A percentile compares a stretch with the other conserved stretches of the same genome.
phyloP scores from a whole-genome alignment of 306 rosid species.

The Prunus fruticosa region DNA sequence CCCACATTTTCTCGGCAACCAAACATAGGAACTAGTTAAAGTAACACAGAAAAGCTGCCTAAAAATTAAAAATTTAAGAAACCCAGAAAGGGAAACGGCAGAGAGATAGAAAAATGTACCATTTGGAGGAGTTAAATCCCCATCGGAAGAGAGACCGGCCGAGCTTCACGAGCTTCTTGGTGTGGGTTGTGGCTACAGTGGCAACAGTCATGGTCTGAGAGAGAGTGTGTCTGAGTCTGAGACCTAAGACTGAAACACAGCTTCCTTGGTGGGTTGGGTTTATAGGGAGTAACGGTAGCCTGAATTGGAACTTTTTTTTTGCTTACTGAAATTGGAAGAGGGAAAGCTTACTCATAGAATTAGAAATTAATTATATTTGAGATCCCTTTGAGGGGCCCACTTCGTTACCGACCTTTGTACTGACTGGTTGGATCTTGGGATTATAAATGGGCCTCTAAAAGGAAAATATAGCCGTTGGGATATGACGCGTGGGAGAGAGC shows the following conservation, averaged over 20 bases:
- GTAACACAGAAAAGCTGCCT: not conserved
- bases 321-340: not conserved
- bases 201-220: slow-evolving; percentile 57
- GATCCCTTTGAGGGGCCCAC: not conserved
- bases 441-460: not conserved
- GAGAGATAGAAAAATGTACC: slow-evolving; percentile 38
- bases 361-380: not conserved
- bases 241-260: not conserved
- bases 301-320: not conserved
- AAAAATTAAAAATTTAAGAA: not conserved
- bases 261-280: not conserved
- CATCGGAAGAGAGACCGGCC: slow-evolving; percentile 57
- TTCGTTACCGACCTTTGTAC: not conserved
- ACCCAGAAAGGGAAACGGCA: not conserved
- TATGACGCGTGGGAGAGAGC: slow-evolving; percentile 4
- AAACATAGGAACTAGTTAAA: not conserved
- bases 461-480: slow-evolving; percentile 49
- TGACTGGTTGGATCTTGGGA: not conserved
- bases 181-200: slow-evolving; percentile 43
- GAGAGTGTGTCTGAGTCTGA: not conserved
- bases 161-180: slow-evolving; percentile 64
- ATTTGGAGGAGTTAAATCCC: slow-evolving; percentile 88
- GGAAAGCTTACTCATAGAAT: not conserved
- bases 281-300: slow-evolving; percentile 17
- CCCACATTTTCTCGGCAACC: not conserved